Conservation (phyloP, 495 filamentous ascomycete genomes). For the Glarea lozoyensis region DNA sequence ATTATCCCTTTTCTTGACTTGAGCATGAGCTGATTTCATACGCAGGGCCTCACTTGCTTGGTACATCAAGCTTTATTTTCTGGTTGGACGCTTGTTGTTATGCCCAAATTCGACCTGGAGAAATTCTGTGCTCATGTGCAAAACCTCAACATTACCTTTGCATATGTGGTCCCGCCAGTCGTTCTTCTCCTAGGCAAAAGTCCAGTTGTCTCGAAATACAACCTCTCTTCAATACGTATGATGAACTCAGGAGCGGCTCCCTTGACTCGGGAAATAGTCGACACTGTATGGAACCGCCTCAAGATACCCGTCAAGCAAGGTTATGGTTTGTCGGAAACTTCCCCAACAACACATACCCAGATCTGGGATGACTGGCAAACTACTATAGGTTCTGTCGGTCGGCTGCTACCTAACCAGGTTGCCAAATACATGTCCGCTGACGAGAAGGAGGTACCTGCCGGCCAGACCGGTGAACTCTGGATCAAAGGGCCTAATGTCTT, state of each 20-base stretch:
- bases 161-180: constrained; percentile 80
- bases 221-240: constrained; percentile 72
- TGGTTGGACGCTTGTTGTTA: constrained; percentile 64
- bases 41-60: constrained; percentile 58
- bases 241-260: constrained; percentile 88
- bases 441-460: constrained; percentile 33
- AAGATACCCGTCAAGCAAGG: constrained; percentile 61
- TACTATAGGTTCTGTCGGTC: constrained; percentile 72
- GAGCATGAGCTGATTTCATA: constrained; percentile 12
- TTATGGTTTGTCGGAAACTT: constrained; percentile 47
- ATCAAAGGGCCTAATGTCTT: constrained; percentile 73
- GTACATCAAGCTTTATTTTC: constrained; percentile 55
- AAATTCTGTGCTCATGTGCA: constrained; percentile 71
- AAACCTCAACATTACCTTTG: constrained; percentile 63
- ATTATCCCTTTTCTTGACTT: constrained; percentile 10
- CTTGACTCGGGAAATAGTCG: constrained; percentile 71
- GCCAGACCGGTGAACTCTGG: constrained; percentile 66
- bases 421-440: constrained; percentile 69
- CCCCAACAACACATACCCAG: constrained; percentile 45
- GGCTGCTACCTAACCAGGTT: constrained; percentile 69
- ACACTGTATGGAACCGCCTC: constrained; percentile 65
- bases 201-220: constrained; percentile 65
- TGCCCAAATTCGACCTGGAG: constrained; percentile 78
- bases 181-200: constrained; percentile 73
- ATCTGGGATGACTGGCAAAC: constrained; percentile 70